Base-by-base conservation (phyloP, 169 alveolate species). In the Neospora caninum region DNA sequence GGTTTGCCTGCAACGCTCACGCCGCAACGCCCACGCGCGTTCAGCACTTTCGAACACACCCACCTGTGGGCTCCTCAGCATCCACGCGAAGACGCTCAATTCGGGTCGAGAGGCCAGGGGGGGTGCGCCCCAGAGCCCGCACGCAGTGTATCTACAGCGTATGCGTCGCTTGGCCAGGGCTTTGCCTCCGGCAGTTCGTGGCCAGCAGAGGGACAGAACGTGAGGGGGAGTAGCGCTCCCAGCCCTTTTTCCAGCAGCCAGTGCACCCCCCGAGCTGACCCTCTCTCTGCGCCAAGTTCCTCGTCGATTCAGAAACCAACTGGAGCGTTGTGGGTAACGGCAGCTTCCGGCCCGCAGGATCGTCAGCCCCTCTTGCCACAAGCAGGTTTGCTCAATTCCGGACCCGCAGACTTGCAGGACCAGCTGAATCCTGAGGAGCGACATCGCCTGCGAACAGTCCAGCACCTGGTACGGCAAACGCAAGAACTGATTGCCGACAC, bases 401-500 rank as follows among this genome's bases (percentile, higher is more conserved):
- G 73, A 27, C n/a, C 20, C 31, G 73, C 73, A 6, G 73, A 64
- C 73, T 64, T 6, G 7, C 73, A 7, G 31, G 73, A 22, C n/a
- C 34, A 27, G 53, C 89, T 82, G 42, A 4, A 41, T 0, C 89
- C 89, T 13, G 89, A 82, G 36, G 89, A 82, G 67, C 53, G 89
- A 16, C 89, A 82, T 9, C 64, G 89, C 16, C 89, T 82, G 42
- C n/a, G 27, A 0, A 20, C 38, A 16, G 31, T 82, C 29, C 89
- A 82, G 38, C 89, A 31, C 29, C 89, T 82, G 36, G 89, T 43
- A 4, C 58, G 41, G 67, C 69, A 82, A 49, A 42, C 89, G 38
- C 89, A 82, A 34, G 41, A 73, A 13, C 43, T 73, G 84, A 18
- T 31, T n/a, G 84, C 84, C 45, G 39, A 73, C 13, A 36, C 25